These are phyloP conservation scores for Platismatia glauca DNA, from an alignment of 495 filamentous ascomycete species.

Conservation along the genomic window DNA sequence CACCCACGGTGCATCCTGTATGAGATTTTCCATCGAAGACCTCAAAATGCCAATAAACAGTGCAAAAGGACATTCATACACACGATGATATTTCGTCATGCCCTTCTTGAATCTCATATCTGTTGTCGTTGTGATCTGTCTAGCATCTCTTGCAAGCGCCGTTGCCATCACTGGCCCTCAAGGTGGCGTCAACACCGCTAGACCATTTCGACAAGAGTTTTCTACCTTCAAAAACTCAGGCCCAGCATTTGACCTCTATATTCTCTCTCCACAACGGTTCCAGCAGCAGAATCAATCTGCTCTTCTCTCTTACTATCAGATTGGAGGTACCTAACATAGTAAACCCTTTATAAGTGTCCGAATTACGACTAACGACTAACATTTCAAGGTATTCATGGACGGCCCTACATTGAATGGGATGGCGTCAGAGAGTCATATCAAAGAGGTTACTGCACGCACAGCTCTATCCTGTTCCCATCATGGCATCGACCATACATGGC, in stretches of 20 bases:
- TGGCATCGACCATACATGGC: constrained; percentile 43
- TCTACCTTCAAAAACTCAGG: constrained; percentile 23
- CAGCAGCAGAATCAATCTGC: constrained; percentile 23
- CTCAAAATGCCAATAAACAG: not conserved
- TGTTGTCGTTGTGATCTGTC: not conserved
- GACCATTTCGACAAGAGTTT: constrained; percentile 26
- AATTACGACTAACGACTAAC: not conserved
- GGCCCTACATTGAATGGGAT: constrained; percentile 28
- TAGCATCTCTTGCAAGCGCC: constrained; percentile 9
- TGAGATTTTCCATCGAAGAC: not conserved
- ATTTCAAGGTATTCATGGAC: constrained; percentile 28
- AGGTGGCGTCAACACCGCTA: constrained; percentile 20
- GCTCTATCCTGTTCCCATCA: constrained; percentile 27
- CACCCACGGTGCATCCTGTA: not conserved
- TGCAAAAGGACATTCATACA: not conserved
- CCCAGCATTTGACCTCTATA: constrained; percentile 29
- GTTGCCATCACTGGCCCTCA: constrained; percentile 23
- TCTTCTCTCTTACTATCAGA: constrained; percentile 26
- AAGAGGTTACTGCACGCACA: constrained; percentile 23
- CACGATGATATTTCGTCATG: not conserved
- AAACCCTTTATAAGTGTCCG: not conserved
- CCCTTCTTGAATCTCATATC: not conserved
- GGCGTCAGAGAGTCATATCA: constrained; percentile 21
- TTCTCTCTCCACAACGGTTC: constrained; percentile 27
- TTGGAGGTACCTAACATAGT: constrained; percentile 21